Percentiles rank a stretch among this genome's conserved stretches.
phyloP scores from a whole-genome alignment of 2,329 filamentous ascomycete genomes.

The Sphaerulina musiva region DNA sequence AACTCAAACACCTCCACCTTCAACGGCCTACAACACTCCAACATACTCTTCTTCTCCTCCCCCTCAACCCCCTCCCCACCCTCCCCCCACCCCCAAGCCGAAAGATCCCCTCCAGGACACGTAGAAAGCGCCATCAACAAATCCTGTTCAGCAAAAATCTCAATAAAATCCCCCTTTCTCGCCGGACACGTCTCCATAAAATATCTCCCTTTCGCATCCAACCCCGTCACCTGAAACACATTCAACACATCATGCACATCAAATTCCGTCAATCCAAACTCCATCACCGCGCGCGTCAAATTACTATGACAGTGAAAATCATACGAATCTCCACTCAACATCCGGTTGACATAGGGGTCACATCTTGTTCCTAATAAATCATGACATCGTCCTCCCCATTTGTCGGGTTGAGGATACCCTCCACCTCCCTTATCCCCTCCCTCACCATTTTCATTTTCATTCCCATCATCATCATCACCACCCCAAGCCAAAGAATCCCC shows the following conservation, averaged over 20 bases:
- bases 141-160: slow-evolving; percentile 76
- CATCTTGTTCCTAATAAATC: slow-evolving; percentile 77
- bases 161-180: slow-evolving; percentile 53
- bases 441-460: no score
- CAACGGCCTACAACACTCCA: slow-evolving; percentile 64
- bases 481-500: slow-evolving; percentile 51
- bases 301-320: slow-evolving; percentile 84
- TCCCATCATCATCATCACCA: no score
- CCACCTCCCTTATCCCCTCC: slow-evolving; percentile 10
- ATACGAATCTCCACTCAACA: slow-evolving; percentile 64
- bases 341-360: slow-evolving; percentile 73
- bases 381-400: slow-evolving; percentile 61
- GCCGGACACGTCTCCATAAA: slow-evolving; percentile 65
- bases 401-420: slow-evolving; percentile 36
- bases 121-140: slow-evolving; percentile 60
- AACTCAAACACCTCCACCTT: slow-evolving; percentile 65
- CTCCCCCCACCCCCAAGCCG: slow-evolving; percentile 71
- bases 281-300: slow-evolving; percentile 63
- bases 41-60: slow-evolving; percentile 59
- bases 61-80: slow-evolving; percentile 39
- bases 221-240: slow-evolving; percentile 75
- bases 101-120: slow-evolving; percentile 75
- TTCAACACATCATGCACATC: slow-evolving; percentile 84
- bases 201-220: slow-evolving; percentile 65
- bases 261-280: slow-evolving; percentile 60